Evolutionary conservation across 2,329 filamentous ascomycete genomes (phyloP).

Genomic region (Cladosporium sp.): DNA sequence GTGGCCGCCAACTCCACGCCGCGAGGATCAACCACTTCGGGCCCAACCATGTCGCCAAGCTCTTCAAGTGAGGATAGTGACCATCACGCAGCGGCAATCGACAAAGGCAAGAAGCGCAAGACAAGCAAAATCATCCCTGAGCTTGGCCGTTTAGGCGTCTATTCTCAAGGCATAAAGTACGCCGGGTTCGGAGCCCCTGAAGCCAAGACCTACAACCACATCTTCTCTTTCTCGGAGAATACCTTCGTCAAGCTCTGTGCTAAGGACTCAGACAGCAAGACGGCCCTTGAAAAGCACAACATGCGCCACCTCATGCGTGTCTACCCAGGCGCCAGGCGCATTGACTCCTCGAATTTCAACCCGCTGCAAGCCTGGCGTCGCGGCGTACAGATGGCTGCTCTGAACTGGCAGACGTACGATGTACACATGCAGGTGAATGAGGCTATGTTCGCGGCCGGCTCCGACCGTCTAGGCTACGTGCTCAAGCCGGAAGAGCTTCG

Average conservation of each 20-base stretch:
- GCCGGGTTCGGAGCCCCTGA: slow-evolving; percentile 70
- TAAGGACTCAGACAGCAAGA: slow-evolving; percentile 70
- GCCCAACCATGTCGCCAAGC: slow-evolving; percentile 51
- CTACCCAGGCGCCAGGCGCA: slow-evolving; percentile 77
- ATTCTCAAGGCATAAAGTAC: slow-evolving; percentile 75
- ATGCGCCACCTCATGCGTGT: slow-evolving; percentile 88
- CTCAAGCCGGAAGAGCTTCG: slow-evolving; percentile 86
- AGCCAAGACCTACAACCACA: slow-evolving; percentile 85
- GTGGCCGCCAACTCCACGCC: slow-evolving; percentile 45
- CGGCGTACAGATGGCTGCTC: slow-evolving; percentile 93
- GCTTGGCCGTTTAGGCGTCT: slow-evolving; percentile 81
- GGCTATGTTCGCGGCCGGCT: slow-evolving; percentile 92
- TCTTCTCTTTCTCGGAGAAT: slow-evolving; percentile 90
- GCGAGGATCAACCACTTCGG: slow-evolving; percentile 54
- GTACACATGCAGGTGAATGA: slow-evolving; percentile 93
- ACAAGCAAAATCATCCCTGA: slow-evolving; percentile 80
- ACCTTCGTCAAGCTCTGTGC: slow-evolving; percentile 79
- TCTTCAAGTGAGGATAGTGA: slow-evolving; percentile 78
- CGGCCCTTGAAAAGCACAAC: slow-evolving; percentile 81
- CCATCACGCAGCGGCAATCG: slow-evolving; percentile 52
- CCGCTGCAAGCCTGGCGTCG: slow-evolving; percentile 90
- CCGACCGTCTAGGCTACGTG: slow-evolving; percentile 84
- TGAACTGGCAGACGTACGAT: slow-evolving; percentile 99
- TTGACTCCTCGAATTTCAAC: slow-evolving; percentile 91
- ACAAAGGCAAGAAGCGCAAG: slow-evolving; percentile 57